phyloP scores from a whole-genome alignment of 1,139 yeast species.

The Sugiyamaella grinbergsii region DNA sequence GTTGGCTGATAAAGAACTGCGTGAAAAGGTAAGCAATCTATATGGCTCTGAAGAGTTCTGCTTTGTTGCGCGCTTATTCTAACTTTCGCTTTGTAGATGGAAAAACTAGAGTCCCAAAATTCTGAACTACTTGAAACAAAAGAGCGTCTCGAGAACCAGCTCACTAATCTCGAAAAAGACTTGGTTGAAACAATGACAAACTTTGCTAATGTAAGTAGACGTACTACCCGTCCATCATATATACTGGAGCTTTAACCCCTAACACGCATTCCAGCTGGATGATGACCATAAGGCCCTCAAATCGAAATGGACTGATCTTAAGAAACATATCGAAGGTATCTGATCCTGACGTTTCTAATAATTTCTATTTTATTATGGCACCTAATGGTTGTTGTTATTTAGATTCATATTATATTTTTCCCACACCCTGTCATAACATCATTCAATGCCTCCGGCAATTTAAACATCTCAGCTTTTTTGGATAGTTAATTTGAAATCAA shows the following conservation, averaged over 20 bases:
- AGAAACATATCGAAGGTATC: constrained; percentile 41
- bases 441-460: constrained; percentile 1
- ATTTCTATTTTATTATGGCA: constrained; percentile 5
- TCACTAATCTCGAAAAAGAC: constrained; percentile 41
- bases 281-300: constrained; percentile 35
- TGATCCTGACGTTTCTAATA: no score
- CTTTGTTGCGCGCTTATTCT: not conserved
- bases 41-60: not conserved
- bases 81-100: constrained; percentile 53
- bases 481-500: no score
- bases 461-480: no score
- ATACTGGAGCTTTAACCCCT: not conserved
- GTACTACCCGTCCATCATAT: not conserved
- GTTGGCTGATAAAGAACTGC: constrained; percentile 28
- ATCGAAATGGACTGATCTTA: constrained; percentile 37
- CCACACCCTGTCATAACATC: no score
- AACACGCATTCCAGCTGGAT: constrained; percentile 28
- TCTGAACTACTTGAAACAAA: constrained; percentile 43
- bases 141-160: constrained; percentile 39
- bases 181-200: constrained; percentile 37
- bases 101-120: constrained; percentile 54
- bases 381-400: not conserved
- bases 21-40: constrained; percentile 21
- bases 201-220: constrained; percentile 31
- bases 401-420: no score